These are phyloP conservation scores for Clavariopsis aquatica DNA, from an alignment of 495 filamentous ascomycete species.

Conservation along the genomic window DNA sequence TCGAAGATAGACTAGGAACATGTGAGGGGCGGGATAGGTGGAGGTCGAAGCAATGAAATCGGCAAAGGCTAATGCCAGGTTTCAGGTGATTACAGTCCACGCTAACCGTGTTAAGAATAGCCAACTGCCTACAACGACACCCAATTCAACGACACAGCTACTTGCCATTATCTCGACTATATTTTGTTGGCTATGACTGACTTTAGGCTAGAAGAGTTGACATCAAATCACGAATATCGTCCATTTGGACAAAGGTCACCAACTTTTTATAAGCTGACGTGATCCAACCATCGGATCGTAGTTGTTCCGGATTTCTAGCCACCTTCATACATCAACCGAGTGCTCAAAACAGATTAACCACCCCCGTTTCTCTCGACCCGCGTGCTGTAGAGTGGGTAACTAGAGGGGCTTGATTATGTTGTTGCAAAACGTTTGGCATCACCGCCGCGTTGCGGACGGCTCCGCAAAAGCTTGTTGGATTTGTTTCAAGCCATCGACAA, in stretches of 20 bases:
- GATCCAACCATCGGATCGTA: not conserved
- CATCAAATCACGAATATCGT: not conserved
- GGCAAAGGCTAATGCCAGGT: no score
- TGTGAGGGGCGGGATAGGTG: not conserved
- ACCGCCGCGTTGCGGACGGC: conserved; percentile 84
- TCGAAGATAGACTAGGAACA: not conserved
- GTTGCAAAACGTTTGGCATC: conserved; percentile 80
- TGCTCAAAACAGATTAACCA: conserved; percentile 7
- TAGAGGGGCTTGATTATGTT: conserved; percentile 47
- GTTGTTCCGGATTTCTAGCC: conserved; percentile 7
- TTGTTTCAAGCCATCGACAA: conserved; percentile 85
- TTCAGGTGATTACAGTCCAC: not conserved
- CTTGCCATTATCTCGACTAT: not conserved
- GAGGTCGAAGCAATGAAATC: not conserved
- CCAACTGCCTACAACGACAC: conserved; percentile 5
- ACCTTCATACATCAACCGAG: conserved; percentile 8
- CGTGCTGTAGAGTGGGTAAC: conserved; percentile 2
- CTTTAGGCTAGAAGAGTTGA: not conserved
- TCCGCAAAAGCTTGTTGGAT: conserved; percentile 80
- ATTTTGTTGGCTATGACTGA: not conserved
- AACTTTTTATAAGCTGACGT: not conserved
- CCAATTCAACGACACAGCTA: conserved; percentile 2
- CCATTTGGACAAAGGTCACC: not conserved
- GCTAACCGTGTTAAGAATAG: not conserved
- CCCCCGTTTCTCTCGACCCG: not conserved